phyloP scores from a whole-genome alignment of 495 filamentous ascomycete genomes.

The Platismatia glauca region DNA sequence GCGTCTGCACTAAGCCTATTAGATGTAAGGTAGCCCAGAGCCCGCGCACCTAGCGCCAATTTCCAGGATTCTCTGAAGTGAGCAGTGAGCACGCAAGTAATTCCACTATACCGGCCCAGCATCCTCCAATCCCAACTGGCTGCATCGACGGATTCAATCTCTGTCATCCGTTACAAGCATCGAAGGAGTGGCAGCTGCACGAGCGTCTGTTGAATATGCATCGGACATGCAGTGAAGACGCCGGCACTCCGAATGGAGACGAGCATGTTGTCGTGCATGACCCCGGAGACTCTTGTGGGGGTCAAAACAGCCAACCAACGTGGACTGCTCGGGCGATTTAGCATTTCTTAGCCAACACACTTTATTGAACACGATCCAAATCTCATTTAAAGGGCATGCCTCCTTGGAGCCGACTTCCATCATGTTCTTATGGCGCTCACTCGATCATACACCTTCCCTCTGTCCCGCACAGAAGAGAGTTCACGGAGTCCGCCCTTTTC shows the following conservation, averaged over 20 bases:
- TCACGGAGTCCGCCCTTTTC: conserved; percentile 37
- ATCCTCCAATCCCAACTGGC: too few relatives aligned
- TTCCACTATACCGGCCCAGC: too few relatives aligned
- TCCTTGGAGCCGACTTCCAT: conserved; percentile 1
- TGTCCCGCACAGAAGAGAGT: conserved; percentile 7
- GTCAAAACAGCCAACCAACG: not conserved
- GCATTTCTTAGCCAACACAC: not conserved
- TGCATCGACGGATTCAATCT: too few relatives aligned
- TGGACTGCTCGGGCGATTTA: not conserved
- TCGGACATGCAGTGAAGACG: not conserved
- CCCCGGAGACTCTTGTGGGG: too few relatives aligned
- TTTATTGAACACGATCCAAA: not conserved
- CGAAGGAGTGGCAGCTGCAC: too few relatives aligned
- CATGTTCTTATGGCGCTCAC: not conserved
- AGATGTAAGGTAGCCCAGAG: too few relatives aligned
- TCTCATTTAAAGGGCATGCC: conserved; percentile 5
- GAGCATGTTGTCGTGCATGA: not conserved
- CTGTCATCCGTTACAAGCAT: too few relatives aligned
- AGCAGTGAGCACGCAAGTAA: too few relatives aligned
- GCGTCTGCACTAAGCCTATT: too few relatives aligned
- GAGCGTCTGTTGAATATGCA: not conserved
- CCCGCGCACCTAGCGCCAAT: too few relatives aligned
- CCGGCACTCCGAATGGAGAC: not conserved
- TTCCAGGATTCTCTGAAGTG: too few relatives aligned
- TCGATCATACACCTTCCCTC: conserved; percentile 12